These are phyloP conservation scores for Physcia stellaris DNA, from an alignment of 495 filamentous ascomycete genomes.

Conservation along the genomic window DNA sequence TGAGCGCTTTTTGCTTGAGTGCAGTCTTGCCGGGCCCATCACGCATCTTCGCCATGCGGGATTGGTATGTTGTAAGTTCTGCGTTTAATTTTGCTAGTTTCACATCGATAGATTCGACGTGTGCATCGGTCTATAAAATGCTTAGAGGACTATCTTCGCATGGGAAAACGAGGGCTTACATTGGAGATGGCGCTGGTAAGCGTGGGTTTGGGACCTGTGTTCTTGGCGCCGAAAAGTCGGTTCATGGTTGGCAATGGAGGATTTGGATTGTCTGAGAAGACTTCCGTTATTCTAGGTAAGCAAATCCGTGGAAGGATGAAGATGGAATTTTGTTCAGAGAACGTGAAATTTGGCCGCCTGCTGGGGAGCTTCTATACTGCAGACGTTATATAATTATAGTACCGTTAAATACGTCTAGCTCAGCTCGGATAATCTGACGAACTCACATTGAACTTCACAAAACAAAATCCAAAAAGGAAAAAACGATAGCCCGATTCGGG, in stretches of 20 bases:
- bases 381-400: no score
- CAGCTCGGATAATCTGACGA: no score
- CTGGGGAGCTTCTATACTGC: no score
- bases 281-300: no score
- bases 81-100: constrained; percentile 85
- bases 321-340: no score
- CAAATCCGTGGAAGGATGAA: no score
- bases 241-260: constrained; percentile 51
- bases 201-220: constrained; percentile 79
- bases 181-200: constrained; percentile 75
- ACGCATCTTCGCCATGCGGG: constrained; percentile 83
- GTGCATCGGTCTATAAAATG: constrained; percentile 53
- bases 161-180: constrained; percentile 32
- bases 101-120: constrained; percentile 82
- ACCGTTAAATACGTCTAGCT: no score
- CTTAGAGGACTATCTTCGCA: constrained; percentile 8
- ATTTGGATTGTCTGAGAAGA: no score
- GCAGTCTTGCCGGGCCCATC: constrained; percentile 91
- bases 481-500: no score
- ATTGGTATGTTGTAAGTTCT: constrained; percentile 80
- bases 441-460: no score
- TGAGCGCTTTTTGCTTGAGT: constrained; percentile 86
- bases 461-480: no score
- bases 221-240: constrained; percentile 85
- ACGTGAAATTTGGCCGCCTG: no score